Evolutionary conservation across 2,329 filamentous ascomycete species (phyloP), one percentile per base, ranked within the genome.

Genomic region (Xylariales sp.): DNA sequence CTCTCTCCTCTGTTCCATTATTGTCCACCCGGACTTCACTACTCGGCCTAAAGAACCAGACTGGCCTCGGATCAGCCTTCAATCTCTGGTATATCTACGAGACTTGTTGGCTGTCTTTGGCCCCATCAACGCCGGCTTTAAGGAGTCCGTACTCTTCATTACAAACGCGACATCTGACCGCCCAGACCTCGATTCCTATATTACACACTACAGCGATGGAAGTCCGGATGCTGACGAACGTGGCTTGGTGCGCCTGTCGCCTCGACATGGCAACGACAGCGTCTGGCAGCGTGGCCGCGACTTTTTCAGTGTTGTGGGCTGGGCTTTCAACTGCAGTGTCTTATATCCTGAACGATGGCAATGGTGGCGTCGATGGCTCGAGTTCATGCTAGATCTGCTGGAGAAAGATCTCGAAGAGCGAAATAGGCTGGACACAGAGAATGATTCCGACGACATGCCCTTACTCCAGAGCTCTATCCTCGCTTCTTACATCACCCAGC

Each of bases 321-420:
- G 96, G 96, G 91, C 93, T 0, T 94, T 98, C 78, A 96, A 95
- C 77, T 98, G 95, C 81, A 94, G 93, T 59, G 86, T 91, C 1
- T 79, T 86, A 39, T 85, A 95, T 72, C 89, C 89, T 1, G 85
- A 87, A 48, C 86, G 95, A 23, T 98, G 96, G 95, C 86, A 84
- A 57, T 86, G 90, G 75, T 98, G 94, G 94, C 89, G 86, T 73
- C 80, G 88, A 7, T 97, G 93, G 92, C 83, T 98, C 14, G 87
- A 90, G 41, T 90, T 91, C 69, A 91, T 97, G 85, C 79, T 97
- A 5, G 91, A 94, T 74, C 88, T 92, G 6, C 81, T 97, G 12
- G 91, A 96, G 71, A 82, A 83, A 3, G 93, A 97, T 73, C 89
- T 92, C 78, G 78, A 85, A 5, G 87, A 89, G 68, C 84, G 90